phyloP scores from a whole-genome alignment of 768 basidiomycete genomes.

The Mycena pura region DNA sequence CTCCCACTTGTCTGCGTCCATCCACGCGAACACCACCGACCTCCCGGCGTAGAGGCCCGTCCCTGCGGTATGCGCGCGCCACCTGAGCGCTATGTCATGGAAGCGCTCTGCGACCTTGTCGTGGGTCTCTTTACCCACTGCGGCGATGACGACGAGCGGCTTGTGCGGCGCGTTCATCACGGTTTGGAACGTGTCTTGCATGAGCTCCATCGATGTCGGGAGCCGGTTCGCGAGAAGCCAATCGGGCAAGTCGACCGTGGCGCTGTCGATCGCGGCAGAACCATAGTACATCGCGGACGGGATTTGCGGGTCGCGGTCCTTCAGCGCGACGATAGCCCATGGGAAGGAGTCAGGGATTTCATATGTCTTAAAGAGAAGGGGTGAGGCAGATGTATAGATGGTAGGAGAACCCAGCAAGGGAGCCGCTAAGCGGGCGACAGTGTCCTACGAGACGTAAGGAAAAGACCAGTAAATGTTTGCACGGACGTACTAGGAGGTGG shows the following conservation, averaged over 20 bases:
- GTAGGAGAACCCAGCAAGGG: constrained; percentile 55
- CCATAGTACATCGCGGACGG: constrained; percentile 58
- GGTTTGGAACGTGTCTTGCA: constrained; percentile 77
- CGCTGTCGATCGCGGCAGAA: constrained; percentile 38
- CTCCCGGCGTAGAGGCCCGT: constrained; percentile 49
- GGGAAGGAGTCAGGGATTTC: constrained; percentile 45
- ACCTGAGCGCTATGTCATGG: constrained; percentile 61
- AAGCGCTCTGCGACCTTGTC: constrained; percentile 54
- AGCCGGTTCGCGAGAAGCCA: constrained; percentile 79
- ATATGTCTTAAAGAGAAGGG: constrained; percentile 45
- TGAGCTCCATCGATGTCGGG: constrained; percentile 76
- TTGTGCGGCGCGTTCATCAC: constrained; percentile 83
- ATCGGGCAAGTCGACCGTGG: constrained; percentile 38
- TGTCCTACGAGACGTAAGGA: constrained; percentile 39
- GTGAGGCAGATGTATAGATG: constrained; percentile 49
- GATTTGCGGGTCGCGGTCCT: constrained; percentile 56
- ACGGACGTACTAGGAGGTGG: constrained; percentile 36
- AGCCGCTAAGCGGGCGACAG: constrained; percentile 43
- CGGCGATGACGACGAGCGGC: constrained; percentile 82
- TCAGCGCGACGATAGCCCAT: constrained; percentile 74
- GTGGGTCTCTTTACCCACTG: constrained; percentile 45
- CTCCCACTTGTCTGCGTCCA: constrained; percentile 85
- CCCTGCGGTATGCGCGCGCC: constrained; percentile 56
- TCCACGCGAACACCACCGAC: constrained; percentile 86
- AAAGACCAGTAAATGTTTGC: not conserved